These are phyloP conservation scores for Allantophomopsis lycopodina DNA, from an alignment of 2,329 filamentous ascomycete species.

Conservation along the genomic window DNA sequence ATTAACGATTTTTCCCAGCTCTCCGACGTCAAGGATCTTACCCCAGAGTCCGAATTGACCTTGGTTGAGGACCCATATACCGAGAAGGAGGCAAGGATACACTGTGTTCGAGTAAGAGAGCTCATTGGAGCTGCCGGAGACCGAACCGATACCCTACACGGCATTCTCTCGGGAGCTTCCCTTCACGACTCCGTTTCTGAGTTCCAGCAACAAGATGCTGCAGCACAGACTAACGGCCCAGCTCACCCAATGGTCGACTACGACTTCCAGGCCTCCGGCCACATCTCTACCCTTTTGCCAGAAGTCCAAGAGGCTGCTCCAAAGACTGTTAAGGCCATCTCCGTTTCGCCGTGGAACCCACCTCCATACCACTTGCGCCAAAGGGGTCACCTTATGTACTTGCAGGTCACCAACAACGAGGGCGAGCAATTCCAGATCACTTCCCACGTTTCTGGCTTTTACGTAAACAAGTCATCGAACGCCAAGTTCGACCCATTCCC, in stretches of 20 bases:
- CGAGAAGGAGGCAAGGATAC: conserved; percentile 94
- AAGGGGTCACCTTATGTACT: conserved; percentile 84
- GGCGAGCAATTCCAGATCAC: conserved; percentile 93
- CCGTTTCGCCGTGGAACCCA: conserved; percentile 90
- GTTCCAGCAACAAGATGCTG: conserved; percentile 22
- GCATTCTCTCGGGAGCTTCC: conserved; percentile 72
- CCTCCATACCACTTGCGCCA: conserved; percentile 84
- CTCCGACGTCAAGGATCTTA: conserved; percentile 73
- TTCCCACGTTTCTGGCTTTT: conserved; percentile 87
- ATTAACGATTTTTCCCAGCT: conserved; percentile 94
- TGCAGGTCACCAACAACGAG: conserved; percentile 81
- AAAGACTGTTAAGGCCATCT: conserved; percentile 82
- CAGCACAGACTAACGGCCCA: conserved; percentile 21
- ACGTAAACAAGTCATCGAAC: conserved; percentile 91
- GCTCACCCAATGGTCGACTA: conserved; percentile 54
- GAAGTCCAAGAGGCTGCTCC: conserved; percentile 52
- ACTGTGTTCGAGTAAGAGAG: conserved; percentile 81
- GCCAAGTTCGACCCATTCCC: conserved; percentile 89
- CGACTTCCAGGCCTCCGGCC: conserved; percentile 58
- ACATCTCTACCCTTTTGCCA: conserved; percentile 60
- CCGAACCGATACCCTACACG: conserved; percentile 75
- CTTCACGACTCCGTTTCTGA: conserved; percentile 68
- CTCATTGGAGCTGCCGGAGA: conserved; percentile 86
- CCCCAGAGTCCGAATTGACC: conserved; percentile 61
- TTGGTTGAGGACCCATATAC: conserved; percentile 93